Base-by-base conservation (phyloP, 805 yeast genomes). In the Cephaloascus albidus region DNA sequence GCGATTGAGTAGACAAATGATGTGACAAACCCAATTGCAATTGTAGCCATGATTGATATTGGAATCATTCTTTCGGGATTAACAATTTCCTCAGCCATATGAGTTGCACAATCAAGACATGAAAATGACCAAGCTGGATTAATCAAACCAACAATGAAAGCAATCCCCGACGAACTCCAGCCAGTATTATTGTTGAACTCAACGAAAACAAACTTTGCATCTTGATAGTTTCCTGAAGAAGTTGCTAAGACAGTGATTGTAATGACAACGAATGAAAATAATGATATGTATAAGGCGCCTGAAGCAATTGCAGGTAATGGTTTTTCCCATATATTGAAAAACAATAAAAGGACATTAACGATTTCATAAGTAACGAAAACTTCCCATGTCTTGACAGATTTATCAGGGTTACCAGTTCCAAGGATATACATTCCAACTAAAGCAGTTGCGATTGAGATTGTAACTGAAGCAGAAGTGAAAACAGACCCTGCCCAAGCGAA, bases 81-180 rank as follows among this genome's bases (percentile, higher is more conserved):
- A 31, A 68, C 60, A 30, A 70, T 69, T 51, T 81, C 87, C 51
- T 81, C 88, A 18, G 82, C 78, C 71, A 81, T 67, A 49, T 81
- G 87, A 3, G 85, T 77, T 2, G 85, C 85, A 41, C 78, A 74
- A 51, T 81, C 88, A 37, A 78, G 64, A 46, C 86, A 79, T 20
- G 78, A 68, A 60, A 78, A 79, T 8, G 81, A 74, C 84, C 84
- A 81, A 40, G 76, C 73, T 4, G 85, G 83, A 52, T 79, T 79
- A 46, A 80, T 72, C 36, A 80, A 57, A n/a, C 87, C 86, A n/a
- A 78, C 74, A 40, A 80, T 69, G 52, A 79, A 76, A 0, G 84
- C 81, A 54, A 78, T 69, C 20, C 74, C 85, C 2, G 72, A 46
- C 2, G 72, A 63, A 8, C 61, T 46, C 83, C 85, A 78, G 32